Evolutionary conservation across 2,329 filamentous ascomycete species (phyloP).

Genomic region (Botryotinia globosa): DNA sequence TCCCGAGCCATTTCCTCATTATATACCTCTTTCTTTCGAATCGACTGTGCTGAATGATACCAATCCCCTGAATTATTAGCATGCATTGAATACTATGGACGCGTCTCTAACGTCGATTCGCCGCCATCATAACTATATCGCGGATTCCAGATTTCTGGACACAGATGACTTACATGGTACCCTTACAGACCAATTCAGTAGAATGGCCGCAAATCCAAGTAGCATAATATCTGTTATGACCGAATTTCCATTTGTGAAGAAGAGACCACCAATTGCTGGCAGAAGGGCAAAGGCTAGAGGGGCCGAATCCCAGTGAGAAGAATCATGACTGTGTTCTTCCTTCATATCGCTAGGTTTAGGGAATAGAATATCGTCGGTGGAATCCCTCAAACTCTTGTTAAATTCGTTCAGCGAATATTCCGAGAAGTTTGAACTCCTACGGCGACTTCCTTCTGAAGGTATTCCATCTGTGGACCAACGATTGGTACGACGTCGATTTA

Average conservation of each 20-base stretch:
- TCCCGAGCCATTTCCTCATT: conserved; percentile 38
- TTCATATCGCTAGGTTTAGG: conserved; percentile 47
- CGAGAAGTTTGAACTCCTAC: conserved; percentile 76
- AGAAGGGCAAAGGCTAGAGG: conserved; percentile 81
- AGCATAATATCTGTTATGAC: conserved; percentile 84
- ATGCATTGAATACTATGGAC: neutral
- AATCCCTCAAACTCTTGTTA: conserved; percentile 59
- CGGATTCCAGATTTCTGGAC: neutral
- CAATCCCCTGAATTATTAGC: conserved; percentile 54
- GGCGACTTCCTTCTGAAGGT: conserved; percentile 42
- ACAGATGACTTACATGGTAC: conserved; percentile 60
- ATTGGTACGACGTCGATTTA: conserved; percentile 29
- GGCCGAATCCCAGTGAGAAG: conserved; percentile 73
- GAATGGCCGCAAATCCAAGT: conserved; percentile 74
- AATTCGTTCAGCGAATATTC: conserved; percentile 70
- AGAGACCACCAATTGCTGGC: conserved; percentile 77
- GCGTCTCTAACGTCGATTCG: too few species aligned
- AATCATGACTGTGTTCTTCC: conserved; percentile 47
- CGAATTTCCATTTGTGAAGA: conserved; percentile 81
- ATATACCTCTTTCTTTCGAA: conserved; percentile 53
- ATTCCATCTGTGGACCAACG: conserved; percentile 35
- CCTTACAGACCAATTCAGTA: conserved; percentile 89
- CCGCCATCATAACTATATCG: neutral
- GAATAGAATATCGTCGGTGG: conserved; percentile 67
- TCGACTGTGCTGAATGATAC: conserved; percentile 68